Base-by-base conservation (phyloP, 495 filamentous ascomycete species). In the Annulohypoxylon moriforme region DNA sequence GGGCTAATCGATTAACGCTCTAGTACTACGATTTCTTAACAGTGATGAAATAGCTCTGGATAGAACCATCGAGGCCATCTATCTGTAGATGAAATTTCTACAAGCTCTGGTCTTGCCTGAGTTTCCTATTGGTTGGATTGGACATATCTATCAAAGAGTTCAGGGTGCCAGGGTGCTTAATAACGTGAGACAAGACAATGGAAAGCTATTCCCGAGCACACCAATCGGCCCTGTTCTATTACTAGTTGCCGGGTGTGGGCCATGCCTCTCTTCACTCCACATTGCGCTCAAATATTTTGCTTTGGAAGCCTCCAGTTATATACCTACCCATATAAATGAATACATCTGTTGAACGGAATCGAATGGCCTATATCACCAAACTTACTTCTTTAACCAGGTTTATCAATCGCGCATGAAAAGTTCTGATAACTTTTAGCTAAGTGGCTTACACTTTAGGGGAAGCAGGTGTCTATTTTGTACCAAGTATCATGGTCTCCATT, bases 31-130 rank as follows among this genome's bases (percentile, higher is more conserved):
- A 22, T 60, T 63, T 9, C 60, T 29, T 64, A 34, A 44, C 20
- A n/a, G 46, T 64, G 59, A 64, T 60, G 53, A 55, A 72, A 68
- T 58, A 24, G 33, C 22, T 58, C 58, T 64, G 60, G 60, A 59
- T 72, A 34, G 20, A 31, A 29, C 24, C 31, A 31, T 67, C 9
- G 25, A 38, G 18, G 27, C n/a, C 27, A 50, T 57, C 47, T 66
- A 18, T 62, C 56, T 66, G n/a, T 34, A 59, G 22, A 44, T 33
- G 24, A 58, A 53, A 7, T 31, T 38, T 16, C n/a, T 27, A 40
- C 5, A 18, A 44, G 4, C 40, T 44, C 13, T 13, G n/a, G 4
- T 6, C n/a, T 9, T 14, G 0, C 25, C 31, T 22, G 9, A 57
- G 16, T 34, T 7, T 40, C 20, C 52, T 20, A 58, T 58, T 58